These are phyloP conservation scores for Huntiella decipiens DNA, from an alignment of 2,329 filamentous ascomycete genomes.

Conservation along the genomic window DNA sequence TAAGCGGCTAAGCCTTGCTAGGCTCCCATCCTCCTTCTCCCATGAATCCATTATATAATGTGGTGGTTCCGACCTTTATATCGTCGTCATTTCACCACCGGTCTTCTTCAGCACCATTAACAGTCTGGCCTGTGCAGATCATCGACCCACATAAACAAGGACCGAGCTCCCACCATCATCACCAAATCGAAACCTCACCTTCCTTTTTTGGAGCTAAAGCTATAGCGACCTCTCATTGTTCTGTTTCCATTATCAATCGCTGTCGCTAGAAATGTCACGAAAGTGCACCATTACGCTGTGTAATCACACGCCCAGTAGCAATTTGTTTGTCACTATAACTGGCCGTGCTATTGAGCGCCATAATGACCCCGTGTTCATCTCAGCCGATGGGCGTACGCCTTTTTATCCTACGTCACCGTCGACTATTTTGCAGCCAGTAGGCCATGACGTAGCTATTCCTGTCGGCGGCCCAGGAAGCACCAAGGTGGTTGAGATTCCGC, in stretches of 20 bases:
- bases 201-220: constrained; percentile 11
- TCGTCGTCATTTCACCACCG: too few relatives aligned
- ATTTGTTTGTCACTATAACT: constrained; percentile 50
- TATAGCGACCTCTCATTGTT: neutral
- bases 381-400: constrained; percentile 43
- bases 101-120: too few relatives aligned
- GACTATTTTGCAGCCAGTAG: constrained; percentile 29
- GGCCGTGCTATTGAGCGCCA: constrained; percentile 40
- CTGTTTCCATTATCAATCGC: constrained; percentile 15
- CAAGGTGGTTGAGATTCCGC: constrained; percentile 44
- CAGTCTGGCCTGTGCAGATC: too few relatives aligned
- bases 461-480: constrained; percentile 42
- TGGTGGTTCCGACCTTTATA: too few relatives aligned
- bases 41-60: too few relatives aligned
- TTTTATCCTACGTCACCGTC: constrained; percentile 45
- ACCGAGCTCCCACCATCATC: too few relatives aligned
- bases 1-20: too few relatives aligned
- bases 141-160: too few relatives aligned
- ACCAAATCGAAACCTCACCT: constrained; percentile 17
- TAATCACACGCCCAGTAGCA: constrained; percentile 44
- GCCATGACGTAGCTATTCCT: constrained; percentile 40
- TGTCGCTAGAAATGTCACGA: constrained; percentile 16
- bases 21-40: too few relatives aligned
- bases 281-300: constrained; percentile 29
- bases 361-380: constrained; percentile 41